Conservation (phyloP, 306 rosid species). For the Citrullus amarus region DNA sequence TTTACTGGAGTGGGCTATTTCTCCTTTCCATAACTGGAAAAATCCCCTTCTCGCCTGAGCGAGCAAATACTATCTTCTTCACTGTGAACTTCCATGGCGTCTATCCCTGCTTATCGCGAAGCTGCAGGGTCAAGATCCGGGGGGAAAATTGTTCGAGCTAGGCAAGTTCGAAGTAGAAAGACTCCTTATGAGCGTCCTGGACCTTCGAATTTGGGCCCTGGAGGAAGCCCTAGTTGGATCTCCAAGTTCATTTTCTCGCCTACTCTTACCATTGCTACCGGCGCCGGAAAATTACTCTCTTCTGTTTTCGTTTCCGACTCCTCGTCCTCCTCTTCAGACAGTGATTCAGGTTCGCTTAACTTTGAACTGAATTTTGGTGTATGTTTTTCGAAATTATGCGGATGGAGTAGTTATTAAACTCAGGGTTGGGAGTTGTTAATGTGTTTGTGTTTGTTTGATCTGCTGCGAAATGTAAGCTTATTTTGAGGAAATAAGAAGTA, state of each 20-base stretch:
- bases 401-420: neutral
- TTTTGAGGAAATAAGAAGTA: neutral
- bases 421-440: neutral
- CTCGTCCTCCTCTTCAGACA: constrained; percentile 29
- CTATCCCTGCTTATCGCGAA: constrained; percentile 45
- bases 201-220: constrained; percentile 7
- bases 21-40: neutral
- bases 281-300: constrained; percentile 65
- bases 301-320: constrained; percentile 47
- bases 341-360: constrained; percentile 30
- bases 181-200: constrained; percentile 74
- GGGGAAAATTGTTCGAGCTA: constrained; percentile 61
- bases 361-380: neutral
- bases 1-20: neutral
- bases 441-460: neutral
- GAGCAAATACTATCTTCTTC: neutral
- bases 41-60: neutral
- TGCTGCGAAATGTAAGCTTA: neutral
- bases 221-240: constrained; percentile 68
- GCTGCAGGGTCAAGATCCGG: constrained; percentile 42
- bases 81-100: constrained; percentile 30
- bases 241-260: constrained; percentile 55
- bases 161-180: constrained; percentile 28
- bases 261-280: constrained; percentile 46
- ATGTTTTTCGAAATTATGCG: neutral